Base-by-base conservation (phyloP, 495 filamentous ascomycete species). In the Hyaloscypha bicolor region DNA sequence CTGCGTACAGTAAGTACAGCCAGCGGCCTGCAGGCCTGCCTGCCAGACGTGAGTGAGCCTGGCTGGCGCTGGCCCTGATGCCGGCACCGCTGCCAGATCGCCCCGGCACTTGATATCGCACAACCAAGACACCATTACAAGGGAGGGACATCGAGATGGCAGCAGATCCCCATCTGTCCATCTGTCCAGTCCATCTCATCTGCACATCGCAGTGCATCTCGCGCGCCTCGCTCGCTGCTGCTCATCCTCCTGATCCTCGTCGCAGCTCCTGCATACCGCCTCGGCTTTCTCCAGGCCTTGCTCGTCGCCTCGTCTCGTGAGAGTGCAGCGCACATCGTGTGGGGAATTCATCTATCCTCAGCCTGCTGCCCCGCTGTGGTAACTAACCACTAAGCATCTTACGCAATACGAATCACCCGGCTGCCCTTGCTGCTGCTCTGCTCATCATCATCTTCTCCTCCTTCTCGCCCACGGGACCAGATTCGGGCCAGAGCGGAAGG, bases 371-470 rank as follows among this genome's bases (percentile, higher is more conserved):
- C 53, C 53, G 53, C 53, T 29, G 6, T 56, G 42, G 22, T 11
- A 56, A 11, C 33, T 11, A 56, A 11, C 33, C 57, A 39, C 57
- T 60, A 19, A 19, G 29, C 45, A 6, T 56, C 62, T 64, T 64
- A 51, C 62, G 62, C 62, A 64, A 64, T 64, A 55, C 48, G 52
- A 55, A 51, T 55, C 62, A 64, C 48, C 35, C 62, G 62, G 31
- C 29, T 16, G 9, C 11, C 42, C 9, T 19, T 48, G 9, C 11
- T 19, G 9, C 56, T 61, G 35, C 56, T 60, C 31, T 29, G 55
- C 30, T 19, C 55, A 58, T 58, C 14, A 5, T 2, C 30, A 58
- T 58, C 14, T 58, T 2, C 30, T 58, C 30, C 55, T 21, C 52
- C 55, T 45, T 29, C 52, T 9, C 31, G 30, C 42, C 42, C 42